phyloP scores from a whole-genome alignment of 495 filamentous ascomycete species.

The Aspergillus incahuasiensis region DNA sequence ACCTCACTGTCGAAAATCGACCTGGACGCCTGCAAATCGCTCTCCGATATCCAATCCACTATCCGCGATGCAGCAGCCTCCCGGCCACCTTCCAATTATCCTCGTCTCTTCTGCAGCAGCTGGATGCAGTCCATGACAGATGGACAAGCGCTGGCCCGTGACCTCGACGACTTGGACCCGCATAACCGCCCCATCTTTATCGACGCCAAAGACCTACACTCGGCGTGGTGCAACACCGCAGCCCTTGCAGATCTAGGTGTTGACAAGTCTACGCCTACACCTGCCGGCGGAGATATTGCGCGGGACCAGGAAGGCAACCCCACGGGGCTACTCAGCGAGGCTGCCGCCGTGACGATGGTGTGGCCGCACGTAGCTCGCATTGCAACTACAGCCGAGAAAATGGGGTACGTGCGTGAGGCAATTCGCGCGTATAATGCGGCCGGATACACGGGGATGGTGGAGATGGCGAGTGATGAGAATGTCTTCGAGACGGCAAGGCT shows the following conservation, averaged over 20 bases:
- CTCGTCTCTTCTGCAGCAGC: conserved; percentile 50
- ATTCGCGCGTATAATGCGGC: conserved; percentile 45
- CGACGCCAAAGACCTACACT: conserved; percentile 59
- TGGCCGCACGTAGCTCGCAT: conserved; percentile 56
- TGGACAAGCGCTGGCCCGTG: conserved; percentile 41
- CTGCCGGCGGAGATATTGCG: conserved; percentile 52
- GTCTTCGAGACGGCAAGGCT: conserved; percentile 48
- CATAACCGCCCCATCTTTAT: conserved; percentile 50
- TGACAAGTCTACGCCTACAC: conserved; percentile 37
- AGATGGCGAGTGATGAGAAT: conserved; percentile 62
- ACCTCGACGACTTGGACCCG: conserved; percentile 47
- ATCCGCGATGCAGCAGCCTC: conserved; percentile 41
- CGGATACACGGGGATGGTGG: conserved; percentile 56
- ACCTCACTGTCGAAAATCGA: conserved; percentile 53
- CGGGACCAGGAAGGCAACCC: conserved; percentile 42
- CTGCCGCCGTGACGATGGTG: conserved; percentile 52
- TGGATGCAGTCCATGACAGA: conserved; percentile 60
- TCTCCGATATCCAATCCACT: conserved; percentile 46
- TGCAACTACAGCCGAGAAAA: conserved; percentile 46
- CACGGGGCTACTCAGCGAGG: conserved; percentile 52
- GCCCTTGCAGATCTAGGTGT: conserved; percentile 50
- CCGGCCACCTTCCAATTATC: conserved; percentile 26
- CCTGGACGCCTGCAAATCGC: conserved; percentile 44
- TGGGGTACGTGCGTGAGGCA: conserved; percentile 29
- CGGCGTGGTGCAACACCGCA: conserved; percentile 56